These are phyloP conservation scores for Dendrocalamus latiflorus DNA, from an alignment of 202 grass and related monocot genomes.

Conservation along the genomic window DNA sequence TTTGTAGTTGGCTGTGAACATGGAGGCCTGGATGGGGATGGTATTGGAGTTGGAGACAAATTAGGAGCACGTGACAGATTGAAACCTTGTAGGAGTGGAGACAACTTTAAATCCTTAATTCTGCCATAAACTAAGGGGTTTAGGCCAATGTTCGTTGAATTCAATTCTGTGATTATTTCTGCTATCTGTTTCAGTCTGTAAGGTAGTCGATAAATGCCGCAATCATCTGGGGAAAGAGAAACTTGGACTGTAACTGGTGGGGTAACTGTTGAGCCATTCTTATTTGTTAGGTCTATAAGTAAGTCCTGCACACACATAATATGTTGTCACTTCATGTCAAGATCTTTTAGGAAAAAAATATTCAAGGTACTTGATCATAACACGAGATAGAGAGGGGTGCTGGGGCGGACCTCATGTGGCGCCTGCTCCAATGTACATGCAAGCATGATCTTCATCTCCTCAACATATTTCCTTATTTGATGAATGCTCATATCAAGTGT, in stretches of 20 bases:
- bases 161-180: conserved; percentile 33
- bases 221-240: conserved; percentile 35
- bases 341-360: not conserved
- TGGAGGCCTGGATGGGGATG: conserved; percentile 6
- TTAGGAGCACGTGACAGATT: conserved; percentile 26
- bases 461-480: conserved; percentile 29
- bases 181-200: conserved; percentile 48
- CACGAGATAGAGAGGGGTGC: not conserved
- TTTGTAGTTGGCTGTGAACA: conserved; percentile 5
- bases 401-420: conserved; percentile 30
- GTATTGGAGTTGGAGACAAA: conserved; percentile 13
- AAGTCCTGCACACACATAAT: conserved; percentile 37
- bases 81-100: conserved; percentile 17
- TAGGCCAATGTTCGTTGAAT: conserved; percentile 53
- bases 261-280: conserved; percentile 59
- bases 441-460: conserved; percentile 31
- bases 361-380: not conserved
- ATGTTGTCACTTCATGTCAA: conserved; percentile 9
- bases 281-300: conserved; percentile 46
- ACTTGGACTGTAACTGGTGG: conserved; percentile 45
- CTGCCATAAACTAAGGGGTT: conserved; percentile 43
- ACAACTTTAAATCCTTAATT: conserved; percentile 46
- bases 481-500: conserved; percentile 43
- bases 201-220: not conserved
- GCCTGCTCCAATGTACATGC: not conserved